Evolutionary conservation across 345 rosid species (phyloP), one percentile per base, ranked within the genome.

Genomic region (Brassica incana): DNA sequence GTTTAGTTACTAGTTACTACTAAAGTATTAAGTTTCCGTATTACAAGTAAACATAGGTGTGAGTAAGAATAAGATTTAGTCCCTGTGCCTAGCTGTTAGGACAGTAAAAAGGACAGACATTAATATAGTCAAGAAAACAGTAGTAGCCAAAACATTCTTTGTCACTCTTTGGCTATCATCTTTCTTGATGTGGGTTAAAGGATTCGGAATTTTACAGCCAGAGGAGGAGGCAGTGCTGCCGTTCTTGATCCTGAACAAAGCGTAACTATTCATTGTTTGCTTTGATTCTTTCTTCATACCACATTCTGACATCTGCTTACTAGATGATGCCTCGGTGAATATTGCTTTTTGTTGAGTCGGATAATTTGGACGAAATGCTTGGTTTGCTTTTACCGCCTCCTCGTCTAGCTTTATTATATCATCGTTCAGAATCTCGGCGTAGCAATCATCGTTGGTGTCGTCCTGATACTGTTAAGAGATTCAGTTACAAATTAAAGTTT

Each of bases 371-470:
- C 68, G 62, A 65, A 58, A 59, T n/a, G 83, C 38, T 30, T 80
- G 80, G 68, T 15, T 80, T 16, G 80, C 80, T 75, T 75, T 80
- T 18, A 76, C 0, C 33, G 77, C 80, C 25, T 59, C 77, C 50
- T 88, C 90, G 8, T 92, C 97, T 1, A 95, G 90, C 12, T 85
- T 80, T 83, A 91, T 84, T 75, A 92, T 92, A 66, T 92, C 99
- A 61, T 92, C 95, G 5, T 92, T 90, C 35, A 92, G 68, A 78
- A 92, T 91, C 65, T 92, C 97, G 5, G 95, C 93, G 48, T 75
- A 94, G 43, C 79, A 87, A 69, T 92, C 93, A 20, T 88, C 92
- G 0, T 70, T 82, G 7, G 76, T 69, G 0, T 74, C 79, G 1
- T 16, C 52, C 9, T 54, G 83, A 12, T 80, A 78, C 83, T 80